These are phyloP conservation scores for Ploettnerulaceae sp. DNA, from an alignment of 2,329 filamentous ascomycete genomes.

Conservation along the genomic window DNA sequence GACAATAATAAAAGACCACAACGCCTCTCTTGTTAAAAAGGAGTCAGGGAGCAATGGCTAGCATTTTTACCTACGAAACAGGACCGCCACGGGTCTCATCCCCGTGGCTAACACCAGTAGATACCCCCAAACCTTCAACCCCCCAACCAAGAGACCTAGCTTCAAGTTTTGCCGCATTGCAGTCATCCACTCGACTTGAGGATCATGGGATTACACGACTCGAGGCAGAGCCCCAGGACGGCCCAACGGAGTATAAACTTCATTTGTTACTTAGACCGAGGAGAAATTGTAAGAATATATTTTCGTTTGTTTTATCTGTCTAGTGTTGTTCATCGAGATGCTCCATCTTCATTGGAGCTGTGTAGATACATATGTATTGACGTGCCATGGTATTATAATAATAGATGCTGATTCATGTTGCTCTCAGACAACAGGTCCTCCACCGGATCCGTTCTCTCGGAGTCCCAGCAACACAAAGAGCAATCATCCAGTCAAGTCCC, in stretches of 20 bases:
- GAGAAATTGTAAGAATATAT: slow-evolving; percentile 47
- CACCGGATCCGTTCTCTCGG: slow-evolving; percentile 49
- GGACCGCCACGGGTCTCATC: slow-evolving; percentile 84
- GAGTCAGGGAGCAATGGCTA: too few species aligned
- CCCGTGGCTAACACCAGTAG: slow-evolving; percentile 68
- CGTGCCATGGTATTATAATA: not conserved
- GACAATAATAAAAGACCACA: not conserved
- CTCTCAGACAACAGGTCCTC: slow-evolving; percentile 56
- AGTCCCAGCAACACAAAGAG: slow-evolving; percentile 29
- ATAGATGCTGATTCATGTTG: not conserved
- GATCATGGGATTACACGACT: slow-evolving; percentile 69
- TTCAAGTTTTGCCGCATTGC: slow-evolving; percentile 23
- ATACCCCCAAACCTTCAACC: slow-evolving; percentile 32
- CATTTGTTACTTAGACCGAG: slow-evolving; percentile 80
- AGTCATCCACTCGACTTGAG: slow-evolving; percentile 43
- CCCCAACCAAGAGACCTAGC: slow-evolving; percentile 20
- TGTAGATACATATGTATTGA: too few species aligned
- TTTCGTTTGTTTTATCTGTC: not conserved
- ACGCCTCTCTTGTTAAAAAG: not conserved
- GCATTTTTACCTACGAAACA: slow-evolving; percentile 91
- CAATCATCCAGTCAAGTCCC: slow-evolving; percentile 16
- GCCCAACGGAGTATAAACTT: slow-evolving; percentile 93
- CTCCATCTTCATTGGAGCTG: too few species aligned
- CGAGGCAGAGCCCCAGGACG: slow-evolving; percentile 86
- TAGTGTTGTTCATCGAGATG: too few species aligned